These are phyloP conservation scores for Penicillium nordicum DNA, from an alignment of 2,329 filamentous ascomycete species.

Conservation along the genomic window DNA sequence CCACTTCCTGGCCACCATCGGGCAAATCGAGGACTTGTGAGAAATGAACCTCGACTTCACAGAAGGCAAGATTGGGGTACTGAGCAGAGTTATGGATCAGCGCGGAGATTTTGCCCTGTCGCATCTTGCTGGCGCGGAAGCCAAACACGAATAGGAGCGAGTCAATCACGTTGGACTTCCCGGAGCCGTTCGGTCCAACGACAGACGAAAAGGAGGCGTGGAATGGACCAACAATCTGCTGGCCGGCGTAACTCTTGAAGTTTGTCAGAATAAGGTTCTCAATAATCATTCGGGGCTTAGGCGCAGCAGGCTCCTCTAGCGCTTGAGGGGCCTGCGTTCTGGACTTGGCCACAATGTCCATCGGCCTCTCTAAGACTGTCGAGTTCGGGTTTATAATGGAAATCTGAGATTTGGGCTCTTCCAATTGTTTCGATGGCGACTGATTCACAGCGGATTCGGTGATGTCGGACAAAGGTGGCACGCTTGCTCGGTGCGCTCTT, in stretches of 20 bases:
- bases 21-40: slow-evolving; percentile 89
- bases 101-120: slow-evolving; percentile 96
- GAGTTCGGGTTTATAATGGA: slow-evolving; percentile 70
- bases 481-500: slow-evolving; percentile 41
- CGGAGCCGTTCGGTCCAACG: slow-evolving; percentile 94
- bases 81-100: slow-evolving; percentile 95
- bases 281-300: slow-evolving; percentile 86
- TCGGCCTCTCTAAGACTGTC: slow-evolving; percentile 77
- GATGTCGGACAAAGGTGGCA: slow-evolving; percentile 68
- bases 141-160: slow-evolving; percentile 98
- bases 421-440: slow-evolving; percentile 44
- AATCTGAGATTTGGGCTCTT: slow-evolving; percentile 49
- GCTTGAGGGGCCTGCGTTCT: slow-evolving; percentile 64
- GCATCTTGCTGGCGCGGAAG: slow-evolving; percentile 98
- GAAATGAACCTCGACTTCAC: slow-evolving; percentile 96
- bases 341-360: slow-evolving; percentile 90
- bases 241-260: slow-evolving; percentile 97
- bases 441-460: slow-evolving; percentile 66
- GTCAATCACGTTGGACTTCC: slow-evolving; percentile 98
- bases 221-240: slow-evolving; percentile 93
- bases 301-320: slow-evolving; percentile 69
- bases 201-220: slow-evolving; percentile 97
- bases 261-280: slow-evolving; percentile 89
- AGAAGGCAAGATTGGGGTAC: slow-evolving; percentile 78
- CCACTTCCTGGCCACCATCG: slow-evolving; percentile 67